phyloP scores from a whole-genome alignment of 2,329 filamentous ascomycete genomes.

The Volutella citrinella region DNA sequence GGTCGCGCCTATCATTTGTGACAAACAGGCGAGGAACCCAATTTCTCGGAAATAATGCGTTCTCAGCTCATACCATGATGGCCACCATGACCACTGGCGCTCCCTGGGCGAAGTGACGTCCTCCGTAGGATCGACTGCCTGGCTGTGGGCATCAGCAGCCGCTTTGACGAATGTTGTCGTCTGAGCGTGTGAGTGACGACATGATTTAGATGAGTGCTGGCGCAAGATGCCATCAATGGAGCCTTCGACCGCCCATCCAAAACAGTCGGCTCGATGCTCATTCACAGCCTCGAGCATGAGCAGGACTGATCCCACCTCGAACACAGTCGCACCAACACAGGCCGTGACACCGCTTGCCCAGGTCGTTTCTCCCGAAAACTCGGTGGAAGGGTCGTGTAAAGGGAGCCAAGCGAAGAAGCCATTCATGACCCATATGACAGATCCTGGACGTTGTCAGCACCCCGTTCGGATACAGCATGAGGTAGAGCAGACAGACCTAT shows the following conservation, averaged over 20 bases:
- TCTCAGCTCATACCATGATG: slow-evolving; percentile 51
- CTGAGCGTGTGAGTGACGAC: slow-evolving; percentile 26
- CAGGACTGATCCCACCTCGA: slow-evolving; percentile 61
- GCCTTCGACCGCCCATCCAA: slow-evolving; percentile 63
- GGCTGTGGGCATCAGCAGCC: background rate
- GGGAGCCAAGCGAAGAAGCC: slow-evolving; percentile 65
- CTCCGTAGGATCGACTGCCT: background rate
- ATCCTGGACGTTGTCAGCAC: slow-evolving; percentile 27
- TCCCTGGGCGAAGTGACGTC: no score
- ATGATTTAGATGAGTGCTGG: slow-evolving; percentile 13
- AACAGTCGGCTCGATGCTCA: slow-evolving; percentile 61
- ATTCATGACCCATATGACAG: slow-evolving; percentile 55
- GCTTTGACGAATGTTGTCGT: slow-evolving; percentile 18
- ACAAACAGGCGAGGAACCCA: slow-evolving; percentile 58
- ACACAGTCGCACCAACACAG: slow-evolving; percentile 65
- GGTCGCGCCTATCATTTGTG: slow-evolving; percentile 56
- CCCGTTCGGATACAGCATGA: background rate
- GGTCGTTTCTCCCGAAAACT: slow-evolving; percentile 51
- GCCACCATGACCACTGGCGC: slow-evolving; percentile 57
- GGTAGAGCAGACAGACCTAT: slow-evolving; percentile 34
- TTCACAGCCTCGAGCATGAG: slow-evolving; percentile 68
- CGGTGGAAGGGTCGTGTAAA: slow-evolving; percentile 46
- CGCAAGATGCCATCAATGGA: slow-evolving; percentile 14
- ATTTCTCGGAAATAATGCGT: slow-evolving; percentile 57
- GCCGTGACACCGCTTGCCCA: slow-evolving; percentile 60